Evolutionary conservation across 1,284 basidiomycete species (phyloP).

Genomic region (Boletus semigastroideus): DNA sequence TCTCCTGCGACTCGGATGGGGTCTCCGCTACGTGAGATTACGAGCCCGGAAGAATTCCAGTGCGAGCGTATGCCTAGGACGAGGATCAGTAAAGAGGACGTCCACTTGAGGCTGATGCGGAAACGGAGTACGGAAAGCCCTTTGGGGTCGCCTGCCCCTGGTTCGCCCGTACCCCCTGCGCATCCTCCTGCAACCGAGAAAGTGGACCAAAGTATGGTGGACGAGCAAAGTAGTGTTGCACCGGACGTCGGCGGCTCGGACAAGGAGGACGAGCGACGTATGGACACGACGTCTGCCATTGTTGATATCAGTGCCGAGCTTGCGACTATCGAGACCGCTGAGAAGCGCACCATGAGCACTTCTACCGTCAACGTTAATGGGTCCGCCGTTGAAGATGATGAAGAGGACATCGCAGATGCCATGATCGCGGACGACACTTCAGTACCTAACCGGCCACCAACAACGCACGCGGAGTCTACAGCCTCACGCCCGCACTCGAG

Average conservation of each 20-base stretch:
- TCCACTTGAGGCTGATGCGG: conserved; percentile 48
- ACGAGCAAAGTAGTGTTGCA: neutral
- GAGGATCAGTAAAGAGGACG: conserved; percentile 53
- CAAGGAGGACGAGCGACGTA: conserved; percentile 10
- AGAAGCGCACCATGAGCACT: conserved; percentile 38
- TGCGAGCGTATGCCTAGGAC: conserved; percentile 30
- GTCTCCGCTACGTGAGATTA: conserved; percentile 30
- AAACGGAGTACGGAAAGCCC: conserved; percentile 46
- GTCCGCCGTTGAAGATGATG: neutral
- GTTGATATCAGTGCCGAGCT: conserved; percentile 45
- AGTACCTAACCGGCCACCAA: neutral
- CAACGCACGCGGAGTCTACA: conserved; percentile 1
- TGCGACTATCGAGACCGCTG: conserved; percentile 45
- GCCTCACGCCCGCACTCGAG: conserved; percentile 14
- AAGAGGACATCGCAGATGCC: neutral
- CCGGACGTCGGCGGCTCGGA: neutral
- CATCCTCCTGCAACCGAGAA: conserved; percentile 1
- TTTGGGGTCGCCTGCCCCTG: conserved; percentile 17
- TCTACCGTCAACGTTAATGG: neutral
- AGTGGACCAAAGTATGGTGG: neutral
- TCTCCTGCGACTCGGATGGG: conserved; percentile 24
- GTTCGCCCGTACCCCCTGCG: conserved; percentile 8
- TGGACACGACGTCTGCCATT: conserved; percentile 9
- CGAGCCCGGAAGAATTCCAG: conserved; percentile 24
- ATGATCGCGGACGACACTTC: neutral